These are phyloP conservation scores for Naganishia vaughanmartiniae DNA, from an alignment of 768 basidiomycete species.

Conservation along the genomic window DNA sequence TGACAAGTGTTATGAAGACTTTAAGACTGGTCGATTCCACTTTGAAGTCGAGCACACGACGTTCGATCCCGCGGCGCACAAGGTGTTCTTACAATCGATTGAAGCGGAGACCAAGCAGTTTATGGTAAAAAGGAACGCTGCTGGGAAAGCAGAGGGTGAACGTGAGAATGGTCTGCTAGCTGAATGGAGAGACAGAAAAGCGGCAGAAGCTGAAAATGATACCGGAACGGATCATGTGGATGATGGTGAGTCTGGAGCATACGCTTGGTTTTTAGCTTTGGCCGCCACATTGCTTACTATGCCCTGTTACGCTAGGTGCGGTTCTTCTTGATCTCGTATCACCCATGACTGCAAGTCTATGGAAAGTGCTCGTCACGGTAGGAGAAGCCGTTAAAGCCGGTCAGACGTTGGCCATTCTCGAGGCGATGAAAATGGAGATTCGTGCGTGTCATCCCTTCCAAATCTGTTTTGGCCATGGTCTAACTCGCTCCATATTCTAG, in stretches of 20 bases:
- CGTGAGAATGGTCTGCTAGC: conserved; percentile 50
- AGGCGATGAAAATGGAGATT: conserved; percentile 45
- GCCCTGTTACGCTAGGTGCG: background rate
- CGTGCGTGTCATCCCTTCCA: conserved; percentile 29
- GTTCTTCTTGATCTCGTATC: conserved; percentile 32
- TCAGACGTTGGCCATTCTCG: conserved; percentile 37
- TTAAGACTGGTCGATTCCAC: conserved; percentile 36
- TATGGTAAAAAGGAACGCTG: conserved; percentile 52
- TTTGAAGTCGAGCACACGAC: conserved; percentile 57
- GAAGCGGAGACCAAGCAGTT: conserved; percentile 56
- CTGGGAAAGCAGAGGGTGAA: conserved; percentile 52
- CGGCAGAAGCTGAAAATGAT: conserved; percentile 22
- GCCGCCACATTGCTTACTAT: background rate
- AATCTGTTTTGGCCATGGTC: background rate
- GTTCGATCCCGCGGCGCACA: conserved; percentile 62
- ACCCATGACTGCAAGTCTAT: conserved; percentile 40
- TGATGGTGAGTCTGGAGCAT: conserved; percentile 14
- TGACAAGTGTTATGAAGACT: conserved; percentile 39
- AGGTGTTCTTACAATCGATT: conserved; percentile 55
- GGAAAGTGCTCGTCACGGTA: conserved; percentile 36
- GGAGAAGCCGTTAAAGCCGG: conserved; percentile 37
- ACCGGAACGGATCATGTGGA: conserved; percentile 12
- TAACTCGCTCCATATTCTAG: conserved; percentile 2
- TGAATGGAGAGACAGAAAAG: conserved; percentile 53
- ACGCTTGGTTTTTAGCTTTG: background rate